phyloP scores from a whole-genome alignment of 441 rosid genomes.

The Aleurites moluccanus region DNA sequence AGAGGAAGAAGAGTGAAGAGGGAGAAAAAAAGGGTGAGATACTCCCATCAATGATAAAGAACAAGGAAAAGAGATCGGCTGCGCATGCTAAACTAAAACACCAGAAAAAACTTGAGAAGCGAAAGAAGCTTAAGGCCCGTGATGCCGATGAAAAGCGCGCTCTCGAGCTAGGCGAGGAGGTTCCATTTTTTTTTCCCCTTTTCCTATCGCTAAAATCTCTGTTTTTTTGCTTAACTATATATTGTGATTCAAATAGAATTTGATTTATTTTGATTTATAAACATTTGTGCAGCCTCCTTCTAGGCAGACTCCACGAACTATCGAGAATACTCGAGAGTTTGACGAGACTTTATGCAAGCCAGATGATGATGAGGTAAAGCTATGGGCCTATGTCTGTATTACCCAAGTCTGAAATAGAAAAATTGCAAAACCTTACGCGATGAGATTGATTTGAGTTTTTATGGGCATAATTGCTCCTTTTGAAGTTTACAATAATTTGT shows the following conservation, averaged over 20 bases:
- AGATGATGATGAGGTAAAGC: constrained; percentile 79
- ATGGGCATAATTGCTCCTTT: neutral
- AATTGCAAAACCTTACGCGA: no score
- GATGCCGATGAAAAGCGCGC: constrained; percentile 76
- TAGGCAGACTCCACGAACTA: constrained; percentile 67
- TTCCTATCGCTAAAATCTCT: neutral
- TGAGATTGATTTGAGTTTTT: no score
- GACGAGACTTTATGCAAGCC: constrained; percentile 92
- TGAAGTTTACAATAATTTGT: no score
- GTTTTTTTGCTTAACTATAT: neutral
- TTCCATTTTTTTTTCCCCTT: constrained; percentile 17
- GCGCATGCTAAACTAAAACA: constrained; percentile 76
- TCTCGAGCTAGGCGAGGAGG: constrained; percentile 95
- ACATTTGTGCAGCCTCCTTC: constrained; percentile 55
- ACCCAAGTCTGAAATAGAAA: neutral
- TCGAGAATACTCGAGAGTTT: constrained; percentile 82
- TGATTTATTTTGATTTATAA: constrained; percentile 5
- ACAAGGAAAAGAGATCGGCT: constrained; percentile 83
- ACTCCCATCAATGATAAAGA: constrained; percentile 86
- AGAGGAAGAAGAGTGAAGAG: constrained; percentile 10
- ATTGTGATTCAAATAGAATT: neutral
- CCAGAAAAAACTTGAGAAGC: constrained; percentile 80
- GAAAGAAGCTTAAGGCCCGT: constrained; percentile 73
- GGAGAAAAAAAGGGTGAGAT: constrained; percentile 42
- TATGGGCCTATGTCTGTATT: neutral